Base-by-base conservation (phyloP, 768 basidiomycete species). In the Amanita muscaria region DNA sequence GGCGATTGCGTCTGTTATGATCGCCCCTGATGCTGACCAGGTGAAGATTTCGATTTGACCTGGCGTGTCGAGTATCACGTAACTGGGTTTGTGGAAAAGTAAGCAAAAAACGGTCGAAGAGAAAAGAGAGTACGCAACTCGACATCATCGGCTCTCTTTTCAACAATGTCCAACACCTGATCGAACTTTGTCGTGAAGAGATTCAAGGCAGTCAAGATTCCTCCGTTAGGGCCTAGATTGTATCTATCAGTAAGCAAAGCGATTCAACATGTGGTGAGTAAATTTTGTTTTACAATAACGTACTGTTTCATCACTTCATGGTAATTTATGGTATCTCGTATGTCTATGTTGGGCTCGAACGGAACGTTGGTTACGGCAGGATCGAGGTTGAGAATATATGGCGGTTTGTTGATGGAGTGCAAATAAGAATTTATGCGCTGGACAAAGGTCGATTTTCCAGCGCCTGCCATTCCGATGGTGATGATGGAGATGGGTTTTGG, bases 21-120 rank as follows among this genome's bases (percentile, higher is more conserved):
- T 99, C 9, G 94, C 84, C 4, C 96, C 96, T 36, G 93, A 97
- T 2, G 96, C 96, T 0, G 93, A 97, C 96, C 96, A 99, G 40
- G 96, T 99, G 60, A 99, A 99, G 52, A 98, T 99, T 65, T 99
- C 96, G 56, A 99, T 99, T 64, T 99, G 96, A 3, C 96, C 96
- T 5, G 96, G 96, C 0, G 96, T 99, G 56, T 99, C 96, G 37
- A 99, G 70, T 36, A 99, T 82, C 48, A 99, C 77, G 67, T 98
- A 85, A 55, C 94, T 97, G 31, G 10, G n/a, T n/a, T n/a, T n/a
- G n/a, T n/a, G 14, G 56, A 25, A 33, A 53, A 34, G 49, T 15
- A 32, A 48, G 24, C 40, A 40, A 15, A 27, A 19, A 27, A 39
- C 31, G 18, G 3, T 31, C 30, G 40, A 38, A 27, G 0, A 15